Percentiles rank a stretch among this genome's conserved stretches.
Evolutionary conservation across 495 filamentous ascomycete species (phyloP).

Genomic region (Aspergillus hancockii): DNA sequence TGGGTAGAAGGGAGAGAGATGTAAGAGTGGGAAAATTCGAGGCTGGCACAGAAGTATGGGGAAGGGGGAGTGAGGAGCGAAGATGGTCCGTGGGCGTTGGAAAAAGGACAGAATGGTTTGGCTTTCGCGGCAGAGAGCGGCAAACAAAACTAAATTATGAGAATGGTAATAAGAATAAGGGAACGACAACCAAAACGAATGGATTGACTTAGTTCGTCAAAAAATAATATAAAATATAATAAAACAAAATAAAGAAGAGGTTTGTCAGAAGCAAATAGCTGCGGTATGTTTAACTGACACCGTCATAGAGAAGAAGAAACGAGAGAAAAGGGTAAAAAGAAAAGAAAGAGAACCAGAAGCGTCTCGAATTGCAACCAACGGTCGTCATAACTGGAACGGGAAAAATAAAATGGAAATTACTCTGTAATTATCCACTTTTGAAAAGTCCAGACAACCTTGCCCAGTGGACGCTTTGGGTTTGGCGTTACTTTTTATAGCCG

Average conservation of each 20-base stretch:
- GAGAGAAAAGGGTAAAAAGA: too few species aligned
- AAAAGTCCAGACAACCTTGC: conserved; percentile 5
- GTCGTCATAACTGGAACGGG: background rate
- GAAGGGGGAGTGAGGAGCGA: background rate
- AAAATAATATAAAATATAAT: too few species aligned
- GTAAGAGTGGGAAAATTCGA: background rate
- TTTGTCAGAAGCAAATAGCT: too few species aligned
- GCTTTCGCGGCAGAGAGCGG: background rate
- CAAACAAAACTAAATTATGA: background rate
- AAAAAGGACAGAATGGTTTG: background rate
- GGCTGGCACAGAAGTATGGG: background rate
- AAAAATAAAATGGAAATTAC: conserved; percentile 7
- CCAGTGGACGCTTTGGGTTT: conserved; percentile 13
- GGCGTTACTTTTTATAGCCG: conserved; percentile 21
- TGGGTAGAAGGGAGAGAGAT: background rate
- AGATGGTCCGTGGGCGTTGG: background rate
- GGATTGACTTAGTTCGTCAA: conserved; percentile 2
- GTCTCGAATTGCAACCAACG: too few species aligned
- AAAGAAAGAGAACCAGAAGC: too few species aligned
- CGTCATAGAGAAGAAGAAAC: too few species aligned
- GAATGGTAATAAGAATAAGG: background rate
- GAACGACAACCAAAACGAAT: background rate
- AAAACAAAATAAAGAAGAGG: too few species aligned
- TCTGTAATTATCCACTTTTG: conserved; percentile 4
- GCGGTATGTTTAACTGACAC: too few species aligned